A percentile compares a stretch with the other conserved stretches of the same genome.
These are phyloP conservation scores for Linnemannia schmuckeri DNA, from an alignment of 192 early-diverging fungal species.

Conservation along the genomic window DNA sequence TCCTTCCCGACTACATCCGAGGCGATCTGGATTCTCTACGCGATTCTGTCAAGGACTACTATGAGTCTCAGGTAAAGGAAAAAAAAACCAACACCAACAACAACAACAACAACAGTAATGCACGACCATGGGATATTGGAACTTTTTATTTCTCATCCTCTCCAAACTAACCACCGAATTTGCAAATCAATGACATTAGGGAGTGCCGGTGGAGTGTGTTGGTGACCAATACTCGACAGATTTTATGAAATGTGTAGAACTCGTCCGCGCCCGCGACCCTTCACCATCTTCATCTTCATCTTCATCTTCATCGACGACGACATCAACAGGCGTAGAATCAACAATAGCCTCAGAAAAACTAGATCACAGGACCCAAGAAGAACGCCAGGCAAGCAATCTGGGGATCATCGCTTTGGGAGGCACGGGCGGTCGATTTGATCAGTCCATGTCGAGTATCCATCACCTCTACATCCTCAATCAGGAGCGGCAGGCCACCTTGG, in stretches of 20 bases:
- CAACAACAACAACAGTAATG: background rate
- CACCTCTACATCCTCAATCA: slow-evolving; percentile 73
- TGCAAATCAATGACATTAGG: slow-evolving; percentile 30
- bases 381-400: slow-evolving; percentile 17
- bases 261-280: slow-evolving; percentile 56
- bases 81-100: background rate
- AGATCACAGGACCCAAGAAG: slow-evolving; percentile 1
- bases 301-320: background rate
- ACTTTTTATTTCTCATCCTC: background rate
- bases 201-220: slow-evolving; percentile 65
- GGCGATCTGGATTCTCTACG: slow-evolving; percentile 91
- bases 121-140: too few species aligned
- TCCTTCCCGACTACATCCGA: slow-evolving; percentile 81
- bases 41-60: slow-evolving; percentile 72
- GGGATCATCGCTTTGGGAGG: slow-evolving; percentile 85
- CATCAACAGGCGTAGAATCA: background rate
- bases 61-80: slow-evolving; percentile 63
- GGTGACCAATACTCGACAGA: slow-evolving; percentile 80
- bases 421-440: slow-evolving; percentile 91
- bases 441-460: slow-evolving; percentile 85
- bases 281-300: background rate
- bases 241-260: slow-evolving; percentile 88
- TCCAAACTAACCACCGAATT: too few species aligned
- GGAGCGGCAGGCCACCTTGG: slow-evolving; percentile 72
- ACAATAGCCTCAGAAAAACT: background rate